Conservation (phyloP, 371 early-diverging fungal species). For the Mortierella sp. region DNA sequence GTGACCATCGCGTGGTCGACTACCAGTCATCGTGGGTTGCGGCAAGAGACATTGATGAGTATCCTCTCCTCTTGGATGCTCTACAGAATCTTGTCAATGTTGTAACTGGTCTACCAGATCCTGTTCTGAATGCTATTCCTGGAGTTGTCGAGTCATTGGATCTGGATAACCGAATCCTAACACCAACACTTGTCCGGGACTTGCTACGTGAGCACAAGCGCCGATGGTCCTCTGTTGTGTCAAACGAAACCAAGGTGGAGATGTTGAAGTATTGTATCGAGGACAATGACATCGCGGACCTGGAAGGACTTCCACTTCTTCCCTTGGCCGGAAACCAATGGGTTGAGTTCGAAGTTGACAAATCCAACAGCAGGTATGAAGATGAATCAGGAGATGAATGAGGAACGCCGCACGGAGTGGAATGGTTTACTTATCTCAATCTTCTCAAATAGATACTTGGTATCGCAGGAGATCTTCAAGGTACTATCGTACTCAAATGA, state of each 20-base stretch:
- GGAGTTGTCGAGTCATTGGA: background rate
- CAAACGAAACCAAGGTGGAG: slow-evolving; percentile 3
- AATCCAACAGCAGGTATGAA: slow-evolving; percentile 10
- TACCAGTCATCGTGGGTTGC: slow-evolving; percentile 8
- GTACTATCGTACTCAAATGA: slow-evolving; percentile 13
- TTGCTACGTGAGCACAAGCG: slow-evolving; percentile 8
- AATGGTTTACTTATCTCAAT: background rate
- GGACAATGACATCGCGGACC: slow-evolving; percentile 14
- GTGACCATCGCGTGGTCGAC: background rate
- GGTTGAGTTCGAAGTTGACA: slow-evolving; percentile 20
- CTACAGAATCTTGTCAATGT: slow-evolving; percentile 8
- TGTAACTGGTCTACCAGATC: slow-evolving; percentile 17
- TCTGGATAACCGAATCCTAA: slow-evolving; percentile 21
- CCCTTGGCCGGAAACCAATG: slow-evolving; percentile 27
- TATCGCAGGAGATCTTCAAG: background rate
- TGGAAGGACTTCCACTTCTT: slow-evolving; percentile 28
- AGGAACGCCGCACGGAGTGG: background rate
- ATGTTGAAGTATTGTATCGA: slow-evolving; percentile 23
- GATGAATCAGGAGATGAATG: background rate
- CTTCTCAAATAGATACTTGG: slow-evolving; percentile 3
- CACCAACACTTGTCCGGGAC: slow-evolving; percentile 7
- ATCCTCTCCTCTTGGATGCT: slow-evolving; percentile 12
- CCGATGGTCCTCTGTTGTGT: background rate
- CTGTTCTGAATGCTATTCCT: slow-evolving; percentile 1
- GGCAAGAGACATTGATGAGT: slow-evolving; percentile 9